Evolutionary conservation across 2,329 filamentous ascomycete genomes (phyloP).

Genomic region (Sarocladium oryzae): DNA sequence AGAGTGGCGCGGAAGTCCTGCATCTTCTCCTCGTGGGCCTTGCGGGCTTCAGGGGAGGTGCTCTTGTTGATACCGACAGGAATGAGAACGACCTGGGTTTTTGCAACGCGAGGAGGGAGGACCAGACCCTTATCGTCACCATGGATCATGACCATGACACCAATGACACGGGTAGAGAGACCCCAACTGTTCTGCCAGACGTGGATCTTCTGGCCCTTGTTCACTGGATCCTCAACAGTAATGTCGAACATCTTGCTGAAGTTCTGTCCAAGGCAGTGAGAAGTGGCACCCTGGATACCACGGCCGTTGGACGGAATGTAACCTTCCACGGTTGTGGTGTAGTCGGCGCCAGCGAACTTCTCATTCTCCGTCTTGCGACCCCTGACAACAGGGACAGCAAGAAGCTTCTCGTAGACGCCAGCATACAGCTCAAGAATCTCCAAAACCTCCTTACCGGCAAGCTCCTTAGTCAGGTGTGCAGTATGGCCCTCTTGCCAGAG

Average conservation of each 20-base stretch:
- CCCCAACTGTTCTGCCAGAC: conserved; percentile 99
- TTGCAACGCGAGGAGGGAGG: conserved; percentile 82
- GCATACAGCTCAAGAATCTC: conserved; percentile 93
- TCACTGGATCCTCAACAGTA: conserved; percentile 83
- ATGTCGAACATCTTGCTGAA: conserved; percentile 99
- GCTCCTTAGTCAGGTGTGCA: conserved; percentile 78
- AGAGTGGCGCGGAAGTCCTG: conserved; percentile 64
- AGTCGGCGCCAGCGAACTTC: conserved; percentile 94
- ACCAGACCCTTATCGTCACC: conserved; percentile 93
- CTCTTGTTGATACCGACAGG: conserved; percentile 91
- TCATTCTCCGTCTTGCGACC: conserved; percentile 96
- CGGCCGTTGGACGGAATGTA: conserved; percentile 94
- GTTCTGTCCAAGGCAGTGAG: conserved; percentile 92
- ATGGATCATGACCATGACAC: conserved; percentile 98
- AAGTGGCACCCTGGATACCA: conserved; percentile 94
- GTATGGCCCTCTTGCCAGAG: conserved; percentile 96
- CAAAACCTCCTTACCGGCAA: conserved; percentile 78
- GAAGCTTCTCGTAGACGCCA: conserved; percentile 83
- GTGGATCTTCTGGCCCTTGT: conserved; percentile 72
- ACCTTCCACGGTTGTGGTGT: conserved; percentile 93
- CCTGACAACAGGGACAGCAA: conserved; percentile 91
- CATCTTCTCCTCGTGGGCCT: conserved; percentile 69
- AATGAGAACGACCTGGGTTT: conserved; percentile 79
- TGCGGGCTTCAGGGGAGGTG: conserved; percentile 71
- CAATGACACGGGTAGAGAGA: conserved; percentile 91